Base-by-base conservation (phyloP, 1,284 basidiomycete species). In the Boletus sp. region DNA sequence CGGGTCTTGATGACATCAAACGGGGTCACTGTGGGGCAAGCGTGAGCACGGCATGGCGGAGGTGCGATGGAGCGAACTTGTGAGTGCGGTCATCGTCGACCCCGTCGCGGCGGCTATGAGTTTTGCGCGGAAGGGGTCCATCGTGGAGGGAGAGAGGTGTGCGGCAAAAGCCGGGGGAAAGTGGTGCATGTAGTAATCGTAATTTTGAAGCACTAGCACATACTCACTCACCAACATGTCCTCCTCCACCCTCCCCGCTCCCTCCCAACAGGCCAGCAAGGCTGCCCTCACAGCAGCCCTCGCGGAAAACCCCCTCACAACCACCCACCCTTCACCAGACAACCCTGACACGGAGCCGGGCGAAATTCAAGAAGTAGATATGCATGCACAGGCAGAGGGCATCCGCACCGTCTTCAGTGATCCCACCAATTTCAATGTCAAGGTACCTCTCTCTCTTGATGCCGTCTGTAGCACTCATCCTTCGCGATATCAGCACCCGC, bases 1-100 rank as follows among this genome's bases (percentile, higher is more conserved):
- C 93, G 80, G 17, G 93, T 95, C 69, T 95, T 95, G 57, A 95
- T 79, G 47, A 95, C 90, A 68, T 95, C 92, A 64, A 95, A 94
- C 3, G 92, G 92, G 5, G 92, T 95, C 93, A 95, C 91, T 94
- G 45, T 37, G 37, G 26, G 35, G 13, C 36, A 3, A 10, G 5
- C 44, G 49, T 60, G 43, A 52, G 52, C n/a, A 36, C 26, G 25
- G 16, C 14, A 25, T 10, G 36, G 41, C 27, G 26, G 14, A 22
- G 16, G 5, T 32, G 23, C 23, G 20, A 39, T 9, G 17, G n/a
- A 12, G 16, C 39, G 13, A 76, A 90, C 89, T 94, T 8, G 89
- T 89, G 38, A 94, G 70, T 2, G 89, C 88, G 7, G 91, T 93
- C 65, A 91, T 66, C 19, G 84, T 81, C 7, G 91, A 87, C 32